phyloP scores from a whole-genome alignment of 495 filamentous ascomycete species.

The Rostrohypoxylon terebratum region DNA sequence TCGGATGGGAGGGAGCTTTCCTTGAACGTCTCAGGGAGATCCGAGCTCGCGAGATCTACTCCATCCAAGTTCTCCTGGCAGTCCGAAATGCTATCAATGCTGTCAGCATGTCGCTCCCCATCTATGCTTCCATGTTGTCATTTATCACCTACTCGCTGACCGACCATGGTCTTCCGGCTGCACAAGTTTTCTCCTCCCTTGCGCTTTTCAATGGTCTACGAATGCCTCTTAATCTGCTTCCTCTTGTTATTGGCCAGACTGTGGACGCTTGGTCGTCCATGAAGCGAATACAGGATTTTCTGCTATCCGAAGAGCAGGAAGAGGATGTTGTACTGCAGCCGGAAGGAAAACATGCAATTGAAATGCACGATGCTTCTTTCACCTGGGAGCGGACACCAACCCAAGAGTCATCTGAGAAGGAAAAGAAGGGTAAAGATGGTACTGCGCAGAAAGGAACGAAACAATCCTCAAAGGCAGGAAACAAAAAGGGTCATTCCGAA shows the following conservation, averaged over 20 bases:
- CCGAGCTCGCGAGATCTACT: constrained; percentile 76
- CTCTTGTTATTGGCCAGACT: constrained; percentile 86
- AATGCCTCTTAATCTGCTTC: constrained; percentile 88
- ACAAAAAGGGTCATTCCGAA: constrained; percentile 45
- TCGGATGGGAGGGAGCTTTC: constrained; percentile 93
- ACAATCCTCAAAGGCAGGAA: constrained; percentile 46
- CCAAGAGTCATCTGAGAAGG: constrained; percentile 63
- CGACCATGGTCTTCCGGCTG: constrained; percentile 75
- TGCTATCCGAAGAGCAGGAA: constrained; percentile 84
- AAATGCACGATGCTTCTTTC: constrained; percentile 80
- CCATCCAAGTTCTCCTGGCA: constrained; percentile 81
- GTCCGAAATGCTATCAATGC: constrained; percentile 88
- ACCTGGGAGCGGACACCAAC: constrained; percentile 89
- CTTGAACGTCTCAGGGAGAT: constrained; percentile 78
- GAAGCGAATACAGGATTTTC: constrained; percentile 84
- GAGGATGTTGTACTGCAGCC: constrained; percentile 76
- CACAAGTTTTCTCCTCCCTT: constrained; percentile 88
- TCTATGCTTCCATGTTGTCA: constrained; percentile 92
- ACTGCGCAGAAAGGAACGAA: constrained; percentile 58
- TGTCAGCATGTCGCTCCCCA: constrained; percentile 77
- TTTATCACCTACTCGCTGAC: constrained; percentile 94
- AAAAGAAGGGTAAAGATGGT: constrained; percentile 53
- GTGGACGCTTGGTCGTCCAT: constrained; percentile 90
- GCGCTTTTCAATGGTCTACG: constrained; percentile 92
- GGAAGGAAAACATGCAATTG: constrained; percentile 74